Evolutionary conservation across 352 stramenopile genomes (phyloP).

Genomic region (Phytopythium kandeliae): DNA sequence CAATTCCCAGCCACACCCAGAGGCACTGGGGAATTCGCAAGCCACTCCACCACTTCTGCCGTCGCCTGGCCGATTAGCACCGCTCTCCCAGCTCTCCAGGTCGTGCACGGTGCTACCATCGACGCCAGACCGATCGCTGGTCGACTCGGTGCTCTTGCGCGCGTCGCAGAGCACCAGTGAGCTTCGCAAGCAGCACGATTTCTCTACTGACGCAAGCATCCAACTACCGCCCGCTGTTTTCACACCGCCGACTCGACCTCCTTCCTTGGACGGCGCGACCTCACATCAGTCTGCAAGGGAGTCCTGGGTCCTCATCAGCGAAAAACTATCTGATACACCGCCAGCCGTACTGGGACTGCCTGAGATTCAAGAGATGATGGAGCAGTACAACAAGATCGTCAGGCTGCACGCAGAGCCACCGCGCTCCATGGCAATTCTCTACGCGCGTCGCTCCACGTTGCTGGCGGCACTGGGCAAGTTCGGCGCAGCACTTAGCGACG

Average conservation of each 20-base stretch:
- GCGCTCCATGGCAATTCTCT: conserved; percentile 51
- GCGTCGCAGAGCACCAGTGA: conserved; percentile 26
- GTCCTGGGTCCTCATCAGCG: conserved; percentile 1
- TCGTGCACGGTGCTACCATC: conserved; percentile 10
- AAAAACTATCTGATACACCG: conserved; percentile 1
- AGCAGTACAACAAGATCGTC: conserved; percentile 68
- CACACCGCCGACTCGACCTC: neutral
- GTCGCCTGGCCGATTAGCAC: neutral
- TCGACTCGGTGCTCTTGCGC: conserved; percentile 24
- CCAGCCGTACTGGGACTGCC: conserved; percentile 15
- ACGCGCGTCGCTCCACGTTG: conserved; percentile 54
- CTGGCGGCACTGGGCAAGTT: conserved; percentile 45
- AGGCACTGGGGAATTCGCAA: conserved; percentile 22
- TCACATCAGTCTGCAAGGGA: too few relatives aligned
- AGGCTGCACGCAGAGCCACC: conserved; percentile 35
- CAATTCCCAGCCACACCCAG: conserved; percentile 38
- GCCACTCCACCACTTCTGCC: neutral
- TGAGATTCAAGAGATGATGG: conserved; percentile 37
- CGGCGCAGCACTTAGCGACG: conserved; percentile 38
- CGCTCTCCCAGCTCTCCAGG: conserved; percentile 5
- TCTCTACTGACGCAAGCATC: conserved; percentile 16
- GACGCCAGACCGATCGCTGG: neutral
- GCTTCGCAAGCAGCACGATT: conserved; percentile 22
- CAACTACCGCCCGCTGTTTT: conserved; percentile 13
- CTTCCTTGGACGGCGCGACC: neutral